A percentile compares a stretch with the other conserved stretches of the same genome.
phyloP scores from a whole-genome alignment of 164 flowering plant genomes.

The Aristolochia californica region DNA sequence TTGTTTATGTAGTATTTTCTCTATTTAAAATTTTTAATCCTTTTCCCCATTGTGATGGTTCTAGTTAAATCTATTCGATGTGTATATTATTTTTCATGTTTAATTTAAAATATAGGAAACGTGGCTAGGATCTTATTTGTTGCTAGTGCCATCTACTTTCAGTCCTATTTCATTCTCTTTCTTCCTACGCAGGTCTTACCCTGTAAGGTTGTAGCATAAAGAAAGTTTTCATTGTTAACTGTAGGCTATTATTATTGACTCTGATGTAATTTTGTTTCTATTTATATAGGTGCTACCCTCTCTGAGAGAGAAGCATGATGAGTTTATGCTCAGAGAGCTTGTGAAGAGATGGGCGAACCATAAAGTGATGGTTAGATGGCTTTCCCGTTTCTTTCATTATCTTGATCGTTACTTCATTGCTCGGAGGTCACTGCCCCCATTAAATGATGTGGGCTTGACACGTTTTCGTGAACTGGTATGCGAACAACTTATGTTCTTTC shows the following conservation, averaged over 20 bases:
- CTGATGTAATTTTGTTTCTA: not conserved
- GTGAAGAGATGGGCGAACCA: conserved; percentile 92
- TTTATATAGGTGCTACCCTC: conserved; percentile 67
- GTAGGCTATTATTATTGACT: not conserved
- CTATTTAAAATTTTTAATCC: too few relatives aligned
- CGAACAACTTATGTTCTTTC: not conserved
- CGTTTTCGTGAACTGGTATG: conserved; percentile 88
- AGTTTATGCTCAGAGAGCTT: conserved; percentile 90
- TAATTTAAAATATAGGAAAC: too few relatives aligned
- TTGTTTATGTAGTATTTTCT: too few relatives aligned
- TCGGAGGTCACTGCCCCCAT: conserved; percentile 73
- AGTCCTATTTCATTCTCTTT: too few relatives aligned
- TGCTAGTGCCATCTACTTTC: too few relatives aligned
- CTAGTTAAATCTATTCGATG: too few relatives aligned
- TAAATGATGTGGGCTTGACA: conserved; percentile 85
- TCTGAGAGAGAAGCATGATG: conserved; percentile 86
- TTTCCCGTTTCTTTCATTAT: conserved; percentile 82
- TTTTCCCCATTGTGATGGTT: too few relatives aligned
- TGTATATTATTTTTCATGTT: too few relatives aligned
- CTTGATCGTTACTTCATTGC: conserved; percentile 88
- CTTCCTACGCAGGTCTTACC: too few relatives aligned
- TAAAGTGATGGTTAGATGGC: conserved; percentile 96
- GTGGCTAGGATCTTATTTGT: too few relatives aligned
- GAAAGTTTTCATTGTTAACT: not conserved
- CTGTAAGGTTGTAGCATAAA: too few relatives aligned